phyloP scores from a whole-genome alignment of 805 yeast species.

The Isabelozyma pseudorhagii region DNA sequence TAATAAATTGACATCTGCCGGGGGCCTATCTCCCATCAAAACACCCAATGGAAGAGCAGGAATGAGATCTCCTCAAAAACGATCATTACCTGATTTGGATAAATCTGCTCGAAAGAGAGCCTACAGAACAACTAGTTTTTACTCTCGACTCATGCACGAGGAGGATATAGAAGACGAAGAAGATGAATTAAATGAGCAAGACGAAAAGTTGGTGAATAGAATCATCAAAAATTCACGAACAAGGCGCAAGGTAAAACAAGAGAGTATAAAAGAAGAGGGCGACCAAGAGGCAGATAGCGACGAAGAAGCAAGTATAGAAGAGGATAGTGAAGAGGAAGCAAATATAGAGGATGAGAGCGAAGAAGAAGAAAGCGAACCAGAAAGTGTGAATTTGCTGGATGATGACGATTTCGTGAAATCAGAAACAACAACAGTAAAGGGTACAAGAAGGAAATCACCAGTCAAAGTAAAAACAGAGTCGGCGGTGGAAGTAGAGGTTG shows the following conservation, averaged over 20 bases:
- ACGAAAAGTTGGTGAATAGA: constrained; percentile 42
- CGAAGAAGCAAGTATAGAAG: background rate
- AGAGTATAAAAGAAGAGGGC: background rate
- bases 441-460: constrained; percentile 1
- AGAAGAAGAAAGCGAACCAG: background rate
- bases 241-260: background rate
- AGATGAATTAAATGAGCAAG: constrained; percentile 31
- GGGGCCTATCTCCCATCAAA: constrained; percentile 21
- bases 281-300: constrained; percentile 4
- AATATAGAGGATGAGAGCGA: constrained; percentile 1
- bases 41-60: constrained; percentile 47
- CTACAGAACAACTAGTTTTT: constrained; percentile 22
- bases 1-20: background rate
- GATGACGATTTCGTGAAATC: background rate
- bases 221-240: constrained; percentile 22
- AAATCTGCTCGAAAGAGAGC: constrained; percentile 51
- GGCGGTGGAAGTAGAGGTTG: constrained; percentile 1
- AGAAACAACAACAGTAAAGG: background rate
- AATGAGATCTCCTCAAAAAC: constrained; percentile 39
- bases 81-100: constrained; percentile 38
- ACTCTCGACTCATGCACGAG: constrained; percentile 29
- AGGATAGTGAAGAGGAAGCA: constrained; percentile 2
- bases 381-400: background rate
- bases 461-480: background rate
- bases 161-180: constrained; percentile 28